These are phyloP conservation scores for Neophaeococcomyces mojaviensis DNA, from an alignment of 2,329 filamentous ascomycete genomes.

Conservation along the genomic window DNA sequence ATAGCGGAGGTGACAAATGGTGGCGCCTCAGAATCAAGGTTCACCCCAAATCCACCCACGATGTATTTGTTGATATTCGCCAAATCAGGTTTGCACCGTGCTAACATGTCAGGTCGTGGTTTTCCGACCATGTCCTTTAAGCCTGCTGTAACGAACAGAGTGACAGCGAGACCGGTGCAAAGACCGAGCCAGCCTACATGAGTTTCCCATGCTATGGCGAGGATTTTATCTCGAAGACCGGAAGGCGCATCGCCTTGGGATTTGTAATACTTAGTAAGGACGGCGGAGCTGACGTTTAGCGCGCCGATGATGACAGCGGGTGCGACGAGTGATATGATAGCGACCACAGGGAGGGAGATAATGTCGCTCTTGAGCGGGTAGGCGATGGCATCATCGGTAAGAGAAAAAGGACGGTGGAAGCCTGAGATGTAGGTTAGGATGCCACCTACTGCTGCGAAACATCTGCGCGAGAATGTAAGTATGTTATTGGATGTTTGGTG, in stretches of 20 bases:
- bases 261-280: too few relatives aligned
- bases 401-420: slow-evolving; percentile 51
- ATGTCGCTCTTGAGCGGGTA: slow-evolving; percentile 68
- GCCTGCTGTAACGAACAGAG: slow-evolving; percentile 73
- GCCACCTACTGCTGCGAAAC: slow-evolving; percentile 8
- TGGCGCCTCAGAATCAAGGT: slow-evolving; percentile 46
- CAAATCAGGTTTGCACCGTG: slow-evolving; percentile 68
- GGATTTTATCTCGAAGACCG: slow-evolving; percentile 48
- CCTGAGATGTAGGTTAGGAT: slow-evolving; percentile 8
- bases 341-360: slow-evolving; percentile 58
- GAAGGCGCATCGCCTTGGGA: not conserved
- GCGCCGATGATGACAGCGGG: slow-evolving; percentile 62
- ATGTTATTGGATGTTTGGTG: not conserved
- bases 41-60: slow-evolving; percentile 52
- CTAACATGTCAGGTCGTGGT: slow-evolving; percentile 55
- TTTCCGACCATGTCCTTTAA: slow-evolving; percentile 68
- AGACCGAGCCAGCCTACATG: slow-evolving; percentile 78
- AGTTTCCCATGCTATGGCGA: slow-evolving; percentile 79
- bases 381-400: slow-evolving; percentile 69
- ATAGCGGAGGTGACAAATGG: slow-evolving; percentile 67
- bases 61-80: slow-evolving; percentile 50
- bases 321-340: slow-evolving; percentile 54
- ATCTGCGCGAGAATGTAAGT: not conserved
- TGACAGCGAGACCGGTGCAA: slow-evolving; percentile 59
- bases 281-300: slow-evolving; percentile 56